A percentile compares a stretch with the other conserved stretches of the same genome.
Conservation (phyloP, 2,329 filamentous ascomycete species). For the Rhexocercosporidium sp. region DNA sequence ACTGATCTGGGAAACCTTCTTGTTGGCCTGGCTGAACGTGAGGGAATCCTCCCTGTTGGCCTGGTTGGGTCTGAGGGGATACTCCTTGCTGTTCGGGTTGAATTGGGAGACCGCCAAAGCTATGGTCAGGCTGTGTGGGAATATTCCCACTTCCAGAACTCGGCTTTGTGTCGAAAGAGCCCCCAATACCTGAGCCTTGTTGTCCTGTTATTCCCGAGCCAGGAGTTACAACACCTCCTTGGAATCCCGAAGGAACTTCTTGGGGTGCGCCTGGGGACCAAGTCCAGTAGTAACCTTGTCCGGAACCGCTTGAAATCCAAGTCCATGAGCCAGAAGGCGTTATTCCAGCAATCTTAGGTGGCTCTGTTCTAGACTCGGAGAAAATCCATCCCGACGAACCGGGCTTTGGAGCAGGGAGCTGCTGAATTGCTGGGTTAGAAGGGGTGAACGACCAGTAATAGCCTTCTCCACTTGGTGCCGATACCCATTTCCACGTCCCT, state of each 20-base stretch:
- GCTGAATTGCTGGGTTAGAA: neutral
- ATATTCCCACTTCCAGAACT: too few relatives aligned
- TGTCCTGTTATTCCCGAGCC: neutral
- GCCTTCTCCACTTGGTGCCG: neutral
- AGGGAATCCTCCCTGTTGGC: neutral
- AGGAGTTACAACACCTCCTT: neutral
- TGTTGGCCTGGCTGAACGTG: too few relatives aligned
- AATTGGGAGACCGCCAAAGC: too few relatives aligned
- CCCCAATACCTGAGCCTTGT: neutral
- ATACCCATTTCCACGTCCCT: slow-evolving; percentile 2
- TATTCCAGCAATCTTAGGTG: neutral
- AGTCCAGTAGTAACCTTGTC: slow-evolving; percentile 4
- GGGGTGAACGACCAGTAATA: slow-evolving; percentile 7
- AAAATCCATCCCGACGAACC: slow-evolving; percentile 1
- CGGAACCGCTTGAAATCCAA: neutral
- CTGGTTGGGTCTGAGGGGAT: neutral
- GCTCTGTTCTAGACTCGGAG: neutral
- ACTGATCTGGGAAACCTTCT: too few relatives aligned
- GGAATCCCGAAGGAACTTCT: neutral
- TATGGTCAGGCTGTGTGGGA: too few relatives aligned
- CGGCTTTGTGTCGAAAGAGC: too few relatives aligned
- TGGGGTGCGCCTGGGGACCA: neutral
- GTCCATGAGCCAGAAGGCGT: neutral
- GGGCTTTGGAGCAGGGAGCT: neutral
- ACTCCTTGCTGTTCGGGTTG: neutral